Base-by-base conservation (phyloP, 495 filamentous ascomycete genomes). In the Penicillium malachiteum region DNA sequence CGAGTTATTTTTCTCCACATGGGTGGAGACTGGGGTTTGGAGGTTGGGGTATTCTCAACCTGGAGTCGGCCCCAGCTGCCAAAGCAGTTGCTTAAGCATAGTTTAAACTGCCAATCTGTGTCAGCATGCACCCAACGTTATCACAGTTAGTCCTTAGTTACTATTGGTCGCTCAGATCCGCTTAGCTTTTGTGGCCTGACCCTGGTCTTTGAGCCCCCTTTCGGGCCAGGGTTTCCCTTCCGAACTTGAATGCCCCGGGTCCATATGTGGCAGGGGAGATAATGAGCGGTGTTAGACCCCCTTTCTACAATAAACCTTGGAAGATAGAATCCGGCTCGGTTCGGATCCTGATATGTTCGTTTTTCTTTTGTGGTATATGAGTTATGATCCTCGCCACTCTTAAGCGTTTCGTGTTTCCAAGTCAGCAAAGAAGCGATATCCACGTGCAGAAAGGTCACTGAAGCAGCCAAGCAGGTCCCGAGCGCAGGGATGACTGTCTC, bases 61-160 rank as follows among this genome's bases (percentile, higher is more conserved):
- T 21, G 32, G 52, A 49, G 26, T 49, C 52, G 45, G 53, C 53
- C 46, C 45, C 53, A 55, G 46, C 41, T 53, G 50, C 50, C 50
- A n/a, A 8, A 42, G 48, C 6, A 39, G 37, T 18, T 18, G 7
- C 7, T 16, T 16, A 10, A 18, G 31, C 21, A 53, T 34, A 38
- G 3, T 45, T 53, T 41, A 31, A 55, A 21, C 53, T 34, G 10
- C 7, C 9, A 13, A 44, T 30, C 11, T n/a, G 21, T 30, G 42
- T 17, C 26, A 26, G 42, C 34, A 26, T 35, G 45, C 10, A 26
- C 45, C 45, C 45, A 16, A 48, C 3, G n/a, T 21, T 48, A 48
- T 14, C 32, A 30, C 13, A 34, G 9, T 13, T 3, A 18, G 26
- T 44, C 17, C 4, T 17, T 44, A 9, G 34, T 2, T 26, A n/a